Base-by-base conservation (phyloP, 352 stramenopile species). In the Globisporangium sylvaticum region DNA sequence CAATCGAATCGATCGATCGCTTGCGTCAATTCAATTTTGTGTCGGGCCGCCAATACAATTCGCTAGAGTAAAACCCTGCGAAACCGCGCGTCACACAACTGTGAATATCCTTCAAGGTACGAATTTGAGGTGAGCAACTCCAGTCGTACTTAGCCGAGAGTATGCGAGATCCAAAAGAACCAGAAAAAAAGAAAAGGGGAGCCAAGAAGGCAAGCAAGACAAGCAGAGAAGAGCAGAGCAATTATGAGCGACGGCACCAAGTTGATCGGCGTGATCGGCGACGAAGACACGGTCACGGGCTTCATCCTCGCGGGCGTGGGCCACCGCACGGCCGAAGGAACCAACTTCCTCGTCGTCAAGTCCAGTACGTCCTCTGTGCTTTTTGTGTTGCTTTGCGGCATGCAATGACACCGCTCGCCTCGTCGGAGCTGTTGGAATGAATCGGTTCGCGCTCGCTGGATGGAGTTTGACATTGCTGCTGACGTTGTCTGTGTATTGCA, bases 261-360 rank as follows among this genome's bases (percentile, higher is more conserved):
- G 81, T 74, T 96, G 9, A 84, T 96, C 56, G 88, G 75, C 24
- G 88, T 96, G 63, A 96, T 96, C 60, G 89, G 89, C 61, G 89
- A 96, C 72, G 89, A 99, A 89, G 97, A 99, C 76, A 99, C 97
- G 9, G 96, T 99, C 60, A 98, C 96, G 64, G 97, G 97, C 42
- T 99, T 99, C 80, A 93, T 99, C 62, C 90, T 99, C 32, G 96
- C 97, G 37, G 97, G 97, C 61, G 78, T 99, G 31, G 97, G 97
- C 55, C 96, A 99, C 73, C 88, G 96, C 66, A 99, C 94, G 42
- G 89, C 95, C 42, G 83, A 98, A 66, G 93, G 90, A 39, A 94
- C 88, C 65, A 99, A 99, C 83, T 99, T 99, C 70, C 88, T 99
- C 37, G 96, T 98, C 62, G 96, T 99, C 52, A 99, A 98, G 71